Evolutionary conservation across 2,329 filamentous ascomycete genomes (phyloP).

Genomic region (Blumeria graminis): DNA sequence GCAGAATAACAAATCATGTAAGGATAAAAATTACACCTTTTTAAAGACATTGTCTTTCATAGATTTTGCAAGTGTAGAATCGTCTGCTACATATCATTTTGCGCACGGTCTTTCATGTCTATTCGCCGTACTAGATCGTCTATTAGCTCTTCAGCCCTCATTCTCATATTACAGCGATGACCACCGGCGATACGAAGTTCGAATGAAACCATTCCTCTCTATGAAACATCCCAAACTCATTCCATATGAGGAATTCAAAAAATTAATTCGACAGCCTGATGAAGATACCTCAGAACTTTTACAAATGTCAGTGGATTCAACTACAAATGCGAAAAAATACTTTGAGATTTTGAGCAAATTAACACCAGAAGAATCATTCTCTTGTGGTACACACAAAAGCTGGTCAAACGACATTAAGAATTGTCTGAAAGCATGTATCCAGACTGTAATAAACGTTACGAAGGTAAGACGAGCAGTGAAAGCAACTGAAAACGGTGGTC

Average conservation of each 20-base stretch:
- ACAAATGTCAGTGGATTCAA: conserved; percentile 15
- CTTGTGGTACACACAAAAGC: conserved; percentile 30
- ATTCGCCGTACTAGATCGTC: conserved; percentile 25
- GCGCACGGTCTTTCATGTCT: conserved; percentile 25
- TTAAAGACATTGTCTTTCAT: conserved; percentile 28
- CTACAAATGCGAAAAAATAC: conserved; percentile 21
- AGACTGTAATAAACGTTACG: conserved; percentile 38
- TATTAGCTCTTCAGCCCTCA: conserved; percentile 17
- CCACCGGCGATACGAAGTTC: conserved; percentile 35
- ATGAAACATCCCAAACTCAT: conserved; percentile 34
- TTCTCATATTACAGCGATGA: conserved; percentile 30
- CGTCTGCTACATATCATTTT: conserved; percentile 32
- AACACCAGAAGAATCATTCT: conserved; percentile 26
- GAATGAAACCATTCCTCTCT: conserved; percentile 44
- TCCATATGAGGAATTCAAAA: conserved; percentile 26
- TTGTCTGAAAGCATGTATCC: conserved; percentile 45
- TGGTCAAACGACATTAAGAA: conserved; percentile 37
- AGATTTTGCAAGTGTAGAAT: conserved; percentile 36
- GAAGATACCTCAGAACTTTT: conserved; percentile 14
- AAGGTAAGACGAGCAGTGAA: conserved; percentile 31
- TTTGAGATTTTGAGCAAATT: conserved; percentile 32
- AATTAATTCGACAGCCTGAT: conserved; percentile 20
- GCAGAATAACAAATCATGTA: conserved; percentile 2
- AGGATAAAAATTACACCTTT: conserved; percentile 20
- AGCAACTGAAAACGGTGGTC: conserved; percentile 11